These are phyloP conservation scores for Arabis hirsuta DNA, from an alignment of 345 rosid species.

Conservation along the genomic window DNA sequence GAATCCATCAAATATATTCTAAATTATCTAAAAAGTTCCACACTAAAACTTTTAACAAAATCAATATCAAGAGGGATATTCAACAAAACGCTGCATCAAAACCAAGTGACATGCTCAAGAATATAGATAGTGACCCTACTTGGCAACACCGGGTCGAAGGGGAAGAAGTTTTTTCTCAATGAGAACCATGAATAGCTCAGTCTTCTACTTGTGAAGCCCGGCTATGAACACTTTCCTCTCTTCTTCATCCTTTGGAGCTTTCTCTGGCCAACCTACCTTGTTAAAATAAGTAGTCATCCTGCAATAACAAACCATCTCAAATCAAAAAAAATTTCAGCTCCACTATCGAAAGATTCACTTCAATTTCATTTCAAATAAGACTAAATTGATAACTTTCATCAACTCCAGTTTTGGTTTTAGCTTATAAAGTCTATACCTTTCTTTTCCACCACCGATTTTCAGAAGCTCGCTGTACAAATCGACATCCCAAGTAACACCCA, in stretches of 20 bases:
- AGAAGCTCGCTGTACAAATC: conserved; percentile 90
- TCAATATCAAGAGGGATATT: not conserved
- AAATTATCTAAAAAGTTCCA: too few relatives aligned
- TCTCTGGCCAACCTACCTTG: conserved; percentile 89
- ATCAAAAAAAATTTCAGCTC: not conserved
- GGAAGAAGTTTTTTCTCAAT: conserved; percentile 86
- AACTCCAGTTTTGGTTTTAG: not conserved
- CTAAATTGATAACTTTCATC: too few relatives aligned
- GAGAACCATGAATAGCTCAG: conserved; percentile 90
- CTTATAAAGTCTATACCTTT: conserved; percentile 56
- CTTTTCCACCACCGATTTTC: conserved; percentile 97
- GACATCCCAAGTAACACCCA: conserved; percentile 91
- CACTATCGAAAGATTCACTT: not conserved
- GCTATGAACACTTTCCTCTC: conserved; percentile 90
- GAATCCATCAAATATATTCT: too few relatives aligned
- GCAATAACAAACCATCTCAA: conserved; percentile 30
- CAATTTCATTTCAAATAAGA: too few relatives aligned
- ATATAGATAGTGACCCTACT: conserved; percentile 46
- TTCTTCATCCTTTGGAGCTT: conserved; percentile 81
- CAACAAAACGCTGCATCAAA: not conserved
- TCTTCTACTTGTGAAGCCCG: conserved; percentile 85
- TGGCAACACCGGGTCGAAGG: conserved; percentile 90
- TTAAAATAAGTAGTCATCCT: conserved; percentile 98
- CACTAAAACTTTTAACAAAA: too few relatives aligned
- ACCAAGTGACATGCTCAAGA: too few relatives aligned